Conservation (phyloP, 2,329 filamentous ascomycete genomes). For the Plectosphaerella plurivora region DNA sequence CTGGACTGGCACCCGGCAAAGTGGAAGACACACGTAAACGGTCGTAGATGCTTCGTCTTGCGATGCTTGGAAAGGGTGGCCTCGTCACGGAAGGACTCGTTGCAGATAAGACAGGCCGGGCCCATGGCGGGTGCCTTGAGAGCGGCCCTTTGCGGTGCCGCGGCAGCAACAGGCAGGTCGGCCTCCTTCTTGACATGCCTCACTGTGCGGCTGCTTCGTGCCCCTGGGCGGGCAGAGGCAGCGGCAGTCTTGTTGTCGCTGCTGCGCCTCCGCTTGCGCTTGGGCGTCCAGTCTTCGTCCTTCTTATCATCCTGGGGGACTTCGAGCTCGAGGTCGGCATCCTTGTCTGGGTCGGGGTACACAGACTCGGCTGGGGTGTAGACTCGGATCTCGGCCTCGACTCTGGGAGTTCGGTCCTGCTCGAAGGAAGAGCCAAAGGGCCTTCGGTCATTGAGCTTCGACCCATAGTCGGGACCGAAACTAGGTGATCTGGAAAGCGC, state of each 20-base stretch:
- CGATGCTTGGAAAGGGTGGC: constrained; percentile 42
- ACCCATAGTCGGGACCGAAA: neutral
- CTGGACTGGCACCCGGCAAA: constrained; percentile 69
- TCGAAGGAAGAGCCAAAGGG: neutral
- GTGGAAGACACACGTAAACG: constrained; percentile 74
- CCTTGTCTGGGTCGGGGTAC: constrained; percentile 8
- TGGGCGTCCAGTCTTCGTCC: constrained; percentile 8
- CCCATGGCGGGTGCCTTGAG: no score
- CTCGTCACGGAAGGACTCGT: constrained; percentile 39
- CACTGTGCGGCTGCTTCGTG: neutral
- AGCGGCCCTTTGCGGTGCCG: no score
- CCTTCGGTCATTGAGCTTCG: neutral
- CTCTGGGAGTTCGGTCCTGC: neutral
- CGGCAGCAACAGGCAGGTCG: no score
- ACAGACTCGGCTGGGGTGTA: neutral
- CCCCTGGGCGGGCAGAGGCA: neutral
- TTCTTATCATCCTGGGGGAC: neutral
- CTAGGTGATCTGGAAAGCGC: neutral
- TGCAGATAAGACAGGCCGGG: constrained; percentile 29
- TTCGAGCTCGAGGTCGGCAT: constrained; percentile 15
- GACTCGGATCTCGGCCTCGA: constrained; percentile 6
- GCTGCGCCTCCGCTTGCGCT: constrained; percentile 9
- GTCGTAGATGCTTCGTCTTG: constrained; percentile 50
- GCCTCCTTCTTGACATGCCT: neutral
- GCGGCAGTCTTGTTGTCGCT: neutral